Percentiles rank a stretch among this genome's conserved stretches.
These are phyloP conservation scores for Pseudogymnoascus sp. DNA, from an alignment of 2,329 filamentous ascomycete genomes.

Conservation along the genomic window DNA sequence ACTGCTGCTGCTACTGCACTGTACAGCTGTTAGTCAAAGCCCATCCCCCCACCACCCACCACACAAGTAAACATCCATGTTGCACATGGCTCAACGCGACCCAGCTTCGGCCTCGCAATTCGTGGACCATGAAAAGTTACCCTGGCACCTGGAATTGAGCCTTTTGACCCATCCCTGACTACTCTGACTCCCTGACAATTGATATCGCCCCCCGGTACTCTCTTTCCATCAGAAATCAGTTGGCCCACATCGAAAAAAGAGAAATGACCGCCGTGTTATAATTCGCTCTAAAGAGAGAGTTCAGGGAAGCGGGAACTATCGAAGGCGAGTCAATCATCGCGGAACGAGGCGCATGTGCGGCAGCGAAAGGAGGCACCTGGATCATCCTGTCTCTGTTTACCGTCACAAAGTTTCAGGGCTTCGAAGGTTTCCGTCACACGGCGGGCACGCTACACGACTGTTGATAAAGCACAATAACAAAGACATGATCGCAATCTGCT, in stretches of 20 bases:
- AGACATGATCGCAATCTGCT: slow-evolving; percentile 8
- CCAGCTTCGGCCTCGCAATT: slow-evolving; percentile 11
- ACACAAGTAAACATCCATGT: slow-evolving; percentile 10
- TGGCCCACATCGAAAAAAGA: neutral
- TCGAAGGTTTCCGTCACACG: slow-evolving; percentile 2
- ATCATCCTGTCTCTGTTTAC: slow-evolving; percentile 9
- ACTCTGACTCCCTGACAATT: slow-evolving; percentile 1
- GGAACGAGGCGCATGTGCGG: neutral
- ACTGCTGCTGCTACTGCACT: neutral
- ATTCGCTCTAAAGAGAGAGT: neutral
- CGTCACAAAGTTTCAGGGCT: slow-evolving; percentile 6
- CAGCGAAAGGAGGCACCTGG: neutral
- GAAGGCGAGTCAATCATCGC: slow-evolving; percentile 1
- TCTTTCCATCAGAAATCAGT: slow-evolving; percentile 4
- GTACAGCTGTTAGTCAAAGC: slow-evolving; percentile 5
- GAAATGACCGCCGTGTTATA: neutral
- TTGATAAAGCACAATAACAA: slow-evolving; percentile 12
- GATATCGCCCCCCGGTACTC: neutral
- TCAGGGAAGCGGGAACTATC: neutral
- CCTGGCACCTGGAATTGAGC: neutral
- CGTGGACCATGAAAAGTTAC: neutral
- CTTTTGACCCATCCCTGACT: slow-evolving; percentile 4
- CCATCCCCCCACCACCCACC: neutral
- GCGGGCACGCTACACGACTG: slow-evolving; percentile 7
- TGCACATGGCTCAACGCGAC: slow-evolving; percentile 9